phyloP scores from a whole-genome alignment of 441 rosid genomes.

The Mallotus repandus region DNA sequence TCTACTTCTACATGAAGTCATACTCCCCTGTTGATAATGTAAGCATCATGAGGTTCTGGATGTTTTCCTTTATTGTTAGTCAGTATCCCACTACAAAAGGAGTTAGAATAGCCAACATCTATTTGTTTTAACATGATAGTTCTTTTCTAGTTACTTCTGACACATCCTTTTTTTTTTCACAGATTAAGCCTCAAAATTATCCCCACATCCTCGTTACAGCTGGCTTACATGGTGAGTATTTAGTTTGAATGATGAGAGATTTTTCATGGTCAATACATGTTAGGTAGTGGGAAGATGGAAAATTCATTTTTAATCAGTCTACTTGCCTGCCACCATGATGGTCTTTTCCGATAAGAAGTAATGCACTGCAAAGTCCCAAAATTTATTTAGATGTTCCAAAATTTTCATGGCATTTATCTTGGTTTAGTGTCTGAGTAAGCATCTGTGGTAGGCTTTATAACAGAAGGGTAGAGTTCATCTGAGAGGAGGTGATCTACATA shows the following conservation, averaged over 20 bases:
- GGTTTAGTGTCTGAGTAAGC: neutral
- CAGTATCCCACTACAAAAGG: neutral
- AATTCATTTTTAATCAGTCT: neutral
- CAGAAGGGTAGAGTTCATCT: neutral
- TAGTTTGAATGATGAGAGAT: neutral
- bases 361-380: neutral
- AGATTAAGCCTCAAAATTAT: constrained; percentile 75
- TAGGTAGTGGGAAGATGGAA: neutral
- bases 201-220: constrained; percentile 81
- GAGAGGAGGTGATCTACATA: neutral
- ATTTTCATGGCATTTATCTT: neutral
- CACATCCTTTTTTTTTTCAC: constrained; percentile 9
- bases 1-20: constrained; percentile 83
- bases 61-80: neutral
- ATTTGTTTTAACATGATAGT: neutral
- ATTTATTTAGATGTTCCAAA: neutral
- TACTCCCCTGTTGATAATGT: constrained; percentile 96
- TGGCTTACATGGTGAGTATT: constrained; percentile 71
- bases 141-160: constrained; percentile 6
- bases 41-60: constrained; percentile 23
- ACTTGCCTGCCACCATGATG: neutral
- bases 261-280: neutral
- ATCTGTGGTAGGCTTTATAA: neutral
- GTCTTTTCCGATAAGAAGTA: too few relatives aligned
- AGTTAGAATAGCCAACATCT: neutral